A percentile compares a stretch with the other conserved stretches of the same genome.
phyloP scores from a whole-genome alignment of 208 protist genomes.

The Trypanosoma melophagium region DNA sequence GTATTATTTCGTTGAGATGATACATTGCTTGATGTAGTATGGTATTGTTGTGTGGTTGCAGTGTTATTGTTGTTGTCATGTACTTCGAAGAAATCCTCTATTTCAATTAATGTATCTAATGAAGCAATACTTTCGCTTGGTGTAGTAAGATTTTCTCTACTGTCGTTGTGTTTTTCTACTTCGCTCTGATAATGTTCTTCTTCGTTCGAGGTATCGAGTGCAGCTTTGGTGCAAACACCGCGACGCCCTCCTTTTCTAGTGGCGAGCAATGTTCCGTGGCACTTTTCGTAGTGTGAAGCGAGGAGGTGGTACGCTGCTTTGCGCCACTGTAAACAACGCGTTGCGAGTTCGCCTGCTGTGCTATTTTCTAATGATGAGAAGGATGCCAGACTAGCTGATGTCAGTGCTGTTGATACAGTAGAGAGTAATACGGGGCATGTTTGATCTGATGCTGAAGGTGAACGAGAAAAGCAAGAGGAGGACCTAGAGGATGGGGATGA shows the following conservation, averaged over 20 bases:
- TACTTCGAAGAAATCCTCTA: too few species aligned
- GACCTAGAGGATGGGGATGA: not conserved
- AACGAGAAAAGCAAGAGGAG: not conserved
- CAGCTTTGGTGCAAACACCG: not conserved
- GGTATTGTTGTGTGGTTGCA: too few species aligned
- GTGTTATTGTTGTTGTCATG: too few species aligned
- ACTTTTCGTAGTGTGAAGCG: conserved; percentile 30
- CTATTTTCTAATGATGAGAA: conserved; percentile 23
- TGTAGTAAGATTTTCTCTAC: conserved; percentile 2
- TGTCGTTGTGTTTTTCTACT: not conserved
- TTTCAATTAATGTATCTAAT: not conserved
- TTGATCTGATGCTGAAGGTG: not conserved
- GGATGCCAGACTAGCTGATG: conserved; percentile 5
- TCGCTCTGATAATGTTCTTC: not conserved
- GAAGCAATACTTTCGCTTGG: conserved; percentile 11
- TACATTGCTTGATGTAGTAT: too few species aligned
- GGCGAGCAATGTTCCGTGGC: not conserved
- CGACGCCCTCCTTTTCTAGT: not conserved
- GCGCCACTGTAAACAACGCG: conserved; percentile 23
- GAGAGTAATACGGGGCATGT: not conserved
- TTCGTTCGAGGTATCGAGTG: not conserved
- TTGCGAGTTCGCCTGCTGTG: conserved; percentile 19
- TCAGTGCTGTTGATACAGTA: conserved; percentile 10
- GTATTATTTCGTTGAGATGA: too few species aligned
- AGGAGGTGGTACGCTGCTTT: conserved; percentile 20